Evolutionary conservation across 345 rosid genomes (phyloP), one percentile per base, ranked within the genome.

Genomic region (Isatis tinctoria): DNA sequence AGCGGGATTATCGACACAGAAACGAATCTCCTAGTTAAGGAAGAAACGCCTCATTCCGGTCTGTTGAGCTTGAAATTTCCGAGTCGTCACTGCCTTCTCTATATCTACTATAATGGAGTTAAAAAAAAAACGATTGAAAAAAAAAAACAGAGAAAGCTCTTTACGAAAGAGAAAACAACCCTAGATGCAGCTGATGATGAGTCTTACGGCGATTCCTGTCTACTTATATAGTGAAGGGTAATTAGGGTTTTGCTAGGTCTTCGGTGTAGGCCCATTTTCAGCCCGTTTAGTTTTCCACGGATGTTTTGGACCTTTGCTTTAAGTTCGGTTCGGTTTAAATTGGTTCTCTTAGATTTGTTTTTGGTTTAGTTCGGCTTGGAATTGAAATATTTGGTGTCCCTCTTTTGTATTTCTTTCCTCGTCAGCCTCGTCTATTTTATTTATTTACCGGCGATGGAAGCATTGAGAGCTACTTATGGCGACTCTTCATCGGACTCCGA

Each of bases 31-130:
- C 16, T 59, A 12, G 11, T 52, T 43, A 69, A 4, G 16, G 45
- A 82, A 76, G 83, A 81, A 82, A 74, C 87, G 72, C 83, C 88
- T 90, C 79, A 82, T 87, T 92, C 96, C 92, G 98, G 96, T 92
- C 98, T 92, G 98, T 92, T 92, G 96, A 92, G 98, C 98, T 92
- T 90, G 98, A 90, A 90, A 69, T 79, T 79, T 77, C 76, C 71
- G 79, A 79, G 94, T 92, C 98, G 41, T 92, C 97, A 85, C 77
- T 0, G 92, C 90, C 78, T 82, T 72, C 40, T 45, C 37, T 59
- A 9, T 41, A 14, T 48, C 53, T 13, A 27, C 26, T 16, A 6
- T 3, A 57, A 57, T n/a, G 0, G 4, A 40, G 22, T 32, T 33
- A 8, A 4, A 26, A 2, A 20, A 40, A 30, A 53, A 26, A 2